Evolutionary conservation across 2,329 filamentous ascomycete genomes (phyloP).

Genomic region (Trichoderma koningii): DNA sequence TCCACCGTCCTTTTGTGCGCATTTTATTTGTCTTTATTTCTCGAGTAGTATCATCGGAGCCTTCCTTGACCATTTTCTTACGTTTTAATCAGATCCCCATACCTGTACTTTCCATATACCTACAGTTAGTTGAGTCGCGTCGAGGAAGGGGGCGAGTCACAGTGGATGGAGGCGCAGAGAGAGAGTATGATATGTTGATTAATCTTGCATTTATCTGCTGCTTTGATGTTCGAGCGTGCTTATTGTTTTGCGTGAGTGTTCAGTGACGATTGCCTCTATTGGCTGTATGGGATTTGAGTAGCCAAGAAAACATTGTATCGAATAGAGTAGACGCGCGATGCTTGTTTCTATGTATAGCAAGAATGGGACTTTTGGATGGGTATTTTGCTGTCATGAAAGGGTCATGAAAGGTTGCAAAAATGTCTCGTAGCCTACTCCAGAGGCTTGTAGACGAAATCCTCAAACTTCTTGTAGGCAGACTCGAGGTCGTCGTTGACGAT

Average conservation of each 20-base stretch:
- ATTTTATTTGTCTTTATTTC: conserved; percentile 41
- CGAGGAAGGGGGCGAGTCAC: conserved; percentile 21
- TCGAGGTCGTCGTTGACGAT: conserved; percentile 51
- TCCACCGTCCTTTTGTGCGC: conserved; percentile 30
- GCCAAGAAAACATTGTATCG: neutral
- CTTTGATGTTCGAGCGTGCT: neutral
- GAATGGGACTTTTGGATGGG: neutral
- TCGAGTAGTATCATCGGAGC: conserved; percentile 41
- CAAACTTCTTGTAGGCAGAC: conserved; percentile 56
- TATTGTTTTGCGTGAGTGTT: neutral
- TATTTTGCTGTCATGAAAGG: conserved; percentile 9
- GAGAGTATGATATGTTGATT: conserved; percentile 25
- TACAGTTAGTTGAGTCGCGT: conserved; percentile 37
- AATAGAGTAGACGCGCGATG: neutral
- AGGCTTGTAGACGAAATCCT: conserved; percentile 50
- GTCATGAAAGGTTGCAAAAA: neutral
- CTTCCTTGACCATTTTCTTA: conserved; percentile 43
- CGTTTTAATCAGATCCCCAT: conserved; percentile 44
- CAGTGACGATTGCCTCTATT: conserved; percentile 2
- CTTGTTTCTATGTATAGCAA: neutral
- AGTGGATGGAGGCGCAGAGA: conserved; percentile 21
- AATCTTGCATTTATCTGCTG: conserved; percentile 18
- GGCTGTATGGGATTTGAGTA: neutral
- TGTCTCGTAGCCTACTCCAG: neutral
- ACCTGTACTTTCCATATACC: conserved; percentile 37